Conservation (phyloP, 2,329 filamentous ascomycete species). For the Claviceps sp. region DNA sequence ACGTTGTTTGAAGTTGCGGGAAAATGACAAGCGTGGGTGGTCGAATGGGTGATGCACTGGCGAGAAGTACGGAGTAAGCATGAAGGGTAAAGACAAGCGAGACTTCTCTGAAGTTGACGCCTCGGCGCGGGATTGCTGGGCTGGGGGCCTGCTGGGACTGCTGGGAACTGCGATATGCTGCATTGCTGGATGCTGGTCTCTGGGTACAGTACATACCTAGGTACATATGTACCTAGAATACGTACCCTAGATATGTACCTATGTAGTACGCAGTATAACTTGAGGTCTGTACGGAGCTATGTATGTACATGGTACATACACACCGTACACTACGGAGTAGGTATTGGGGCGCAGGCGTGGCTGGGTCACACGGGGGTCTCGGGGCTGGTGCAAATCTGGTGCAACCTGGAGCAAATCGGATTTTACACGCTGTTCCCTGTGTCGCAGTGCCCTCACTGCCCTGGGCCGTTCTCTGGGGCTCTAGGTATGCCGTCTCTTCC, state of each 20-base stretch:
- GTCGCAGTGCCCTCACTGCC: too few relatives aligned
- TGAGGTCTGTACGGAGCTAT: too few relatives aligned
- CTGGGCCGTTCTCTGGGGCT: too few relatives aligned
- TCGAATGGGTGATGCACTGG: neutral
- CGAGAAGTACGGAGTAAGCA: neutral
- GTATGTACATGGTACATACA: too few relatives aligned
- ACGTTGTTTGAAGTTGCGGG: neutral
- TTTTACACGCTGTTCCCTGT: too few relatives aligned
- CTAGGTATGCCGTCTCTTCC: too few relatives aligned
- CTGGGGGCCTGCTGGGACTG: neutral
- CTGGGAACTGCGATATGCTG: neutral
- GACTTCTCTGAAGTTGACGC: constrained; percentile 2
- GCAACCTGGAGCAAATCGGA: too few relatives aligned
- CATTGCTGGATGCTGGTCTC: neutral
- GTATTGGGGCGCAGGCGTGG: neutral
- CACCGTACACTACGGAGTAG: neutral
- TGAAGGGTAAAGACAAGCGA: neutral
- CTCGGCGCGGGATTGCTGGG: neutral
- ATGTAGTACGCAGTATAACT: too few relatives aligned
- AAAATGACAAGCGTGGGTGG: neutral
- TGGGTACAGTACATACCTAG: neutral
- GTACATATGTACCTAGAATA: too few relatives aligned
- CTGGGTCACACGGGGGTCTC: neutral
- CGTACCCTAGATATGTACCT: too few relatives aligned
- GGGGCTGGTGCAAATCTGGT: neutral